Base-by-base conservation (phyloP, 1,284 basidiomycete species). In the Leccinum subspadiceum region DNA sequence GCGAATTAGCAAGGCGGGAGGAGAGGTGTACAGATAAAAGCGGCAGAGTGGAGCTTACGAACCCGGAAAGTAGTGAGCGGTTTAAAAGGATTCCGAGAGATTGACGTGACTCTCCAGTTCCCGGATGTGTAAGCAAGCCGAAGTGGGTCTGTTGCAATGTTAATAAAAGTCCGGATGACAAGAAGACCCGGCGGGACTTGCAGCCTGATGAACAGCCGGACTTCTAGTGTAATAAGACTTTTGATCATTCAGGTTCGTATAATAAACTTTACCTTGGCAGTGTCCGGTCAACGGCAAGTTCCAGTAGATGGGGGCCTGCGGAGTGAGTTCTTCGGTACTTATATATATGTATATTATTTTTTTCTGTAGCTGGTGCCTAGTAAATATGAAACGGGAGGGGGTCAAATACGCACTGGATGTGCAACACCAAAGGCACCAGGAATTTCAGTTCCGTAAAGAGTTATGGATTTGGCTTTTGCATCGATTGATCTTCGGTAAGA, bases 381-480 rank as follows among this genome's bases (percentile, higher is more conserved):
- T 31, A 31, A 37, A 61, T 64, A 56, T 31, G 60, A 63, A 44
- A 50, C 39, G 22, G 53, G 51, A 48, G 55, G 39, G 35, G 60
- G 44, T 67, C 57, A 57, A 64, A 67, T 57, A 56, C 29, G 41
- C 57, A 46, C 58, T 54, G 58, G 60, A 58, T 31, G 63, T 58
- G 50, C 55, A 65, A 65, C 57, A 35, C 46, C 35, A 67, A 63
- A 74, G 73, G 71, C 62, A 75, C 72, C 10, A 62, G 57, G 53
- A 69, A 61, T 44, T 65, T 60, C 54, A 63, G 71, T 72, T 74
- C 61, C 72, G 73, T 75, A 72, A 74, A 22, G 57, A 69, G 41
- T 60, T 60, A 59, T 69, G 57, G 61, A 64, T 75, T 73, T 75
- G 70, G 58, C 70, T 74, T 72, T 75, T 72, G 56, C 49, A 66